Evolutionary conservation across 2,329 filamentous ascomycete genomes (phyloP), one percentile per base, ranked within the genome.

Genomic region (Ophiostoma sp.): DNA sequence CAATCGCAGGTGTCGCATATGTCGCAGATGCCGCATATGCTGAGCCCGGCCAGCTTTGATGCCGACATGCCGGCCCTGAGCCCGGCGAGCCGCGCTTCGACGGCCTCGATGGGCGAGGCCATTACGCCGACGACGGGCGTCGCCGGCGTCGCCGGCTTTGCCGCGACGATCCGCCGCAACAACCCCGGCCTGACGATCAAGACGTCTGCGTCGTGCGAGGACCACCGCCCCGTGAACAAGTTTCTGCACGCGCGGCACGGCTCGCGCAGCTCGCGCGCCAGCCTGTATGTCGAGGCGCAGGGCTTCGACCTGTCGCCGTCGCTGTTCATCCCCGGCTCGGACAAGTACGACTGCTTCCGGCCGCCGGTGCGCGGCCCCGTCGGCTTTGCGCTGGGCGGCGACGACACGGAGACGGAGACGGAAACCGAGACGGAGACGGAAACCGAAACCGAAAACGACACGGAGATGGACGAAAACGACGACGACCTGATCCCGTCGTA

Each of bases 271-370:
- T 86, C 86, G 3, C 80, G 81, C 17, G 80, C 82, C 0, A 84
- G 83, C 1, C 87, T 82, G 75, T 88, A 86, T 76, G 84, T 83
- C 74, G 87, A 89, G 76, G 83, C 83, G 0, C 84, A 88, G 70
- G 85, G 84, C 17, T 88, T 88, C 75, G 82, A 80, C 60, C 77
- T 89, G 44, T 89, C 87, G 8, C 87, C 87, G 0, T 85, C 85
- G 3, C 80, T 89, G n/a, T 80, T 89, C 67, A 87, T 89, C 69
- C 87, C 87, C 15, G 72, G 71, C 54, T 78, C 80, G 66, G 87
- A 90, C 68, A 87, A 84, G 39, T 74, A 73, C 70, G 67, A 68
- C 3, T 41, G 35, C 33, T 70, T 60, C 73, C 82, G 85, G 68
- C 81, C 68, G 48, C 67, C 66, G 0, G 68, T 65, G 13, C 64